A percentile compares a stretch with the other conserved stretches of the same genome.
phyloP scores from a whole-genome alignment of 2,329 filamentous ascomycete species.

The Colletotrichum acutatum region DNA sequence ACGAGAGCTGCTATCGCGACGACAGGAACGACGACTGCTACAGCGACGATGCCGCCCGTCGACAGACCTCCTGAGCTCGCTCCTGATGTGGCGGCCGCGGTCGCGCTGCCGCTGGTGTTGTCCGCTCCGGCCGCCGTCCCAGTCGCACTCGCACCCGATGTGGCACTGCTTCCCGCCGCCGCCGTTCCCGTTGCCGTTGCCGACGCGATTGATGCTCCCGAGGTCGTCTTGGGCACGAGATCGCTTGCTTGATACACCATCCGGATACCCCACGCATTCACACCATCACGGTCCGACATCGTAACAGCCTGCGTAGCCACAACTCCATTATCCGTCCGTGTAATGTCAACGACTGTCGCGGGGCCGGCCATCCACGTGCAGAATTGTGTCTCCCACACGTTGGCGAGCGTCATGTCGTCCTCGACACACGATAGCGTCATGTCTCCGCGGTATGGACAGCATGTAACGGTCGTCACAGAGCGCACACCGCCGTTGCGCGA shows the following conservation, averaged over 20 bases:
- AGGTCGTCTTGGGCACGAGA: slow-evolving; percentile 9
- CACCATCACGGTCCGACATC: slow-evolving; percentile 32
- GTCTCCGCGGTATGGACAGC: slow-evolving; percentile 38
- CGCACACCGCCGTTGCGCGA: slow-evolving; percentile 38
- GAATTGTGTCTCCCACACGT: slow-evolving; percentile 37
- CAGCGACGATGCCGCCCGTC: slow-evolving; percentile 10
- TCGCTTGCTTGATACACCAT: slow-evolving; percentile 42
- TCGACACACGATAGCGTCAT: slow-evolving; percentile 39
- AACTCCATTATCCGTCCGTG: slow-evolving; percentile 23
- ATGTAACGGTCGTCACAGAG: slow-evolving; percentile 42
- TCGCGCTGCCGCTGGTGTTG: not conserved
- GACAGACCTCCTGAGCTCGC: not conserved
- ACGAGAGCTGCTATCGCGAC: slow-evolving; percentile 20
- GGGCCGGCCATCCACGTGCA: slow-evolving; percentile 40
- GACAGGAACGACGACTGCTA: slow-evolving; percentile 12
- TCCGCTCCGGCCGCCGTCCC: not conserved
- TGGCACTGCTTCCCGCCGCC: not conserved
- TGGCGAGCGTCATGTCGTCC: slow-evolving; percentile 33
- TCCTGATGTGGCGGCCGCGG: not conserved
- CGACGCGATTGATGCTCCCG: not conserved
- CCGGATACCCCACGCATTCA: slow-evolving; percentile 41
- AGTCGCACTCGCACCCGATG: not conserved
- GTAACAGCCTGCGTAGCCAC: slow-evolving; percentile 28
- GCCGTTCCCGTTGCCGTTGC: not conserved
- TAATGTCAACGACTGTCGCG: slow-evolving; percentile 33